Percentiles rank a stretch among this genome's conserved stretches.
Evolutionary conservation across 345 rosid species (phyloP).

Genomic region (Citrus medica): DNA sequence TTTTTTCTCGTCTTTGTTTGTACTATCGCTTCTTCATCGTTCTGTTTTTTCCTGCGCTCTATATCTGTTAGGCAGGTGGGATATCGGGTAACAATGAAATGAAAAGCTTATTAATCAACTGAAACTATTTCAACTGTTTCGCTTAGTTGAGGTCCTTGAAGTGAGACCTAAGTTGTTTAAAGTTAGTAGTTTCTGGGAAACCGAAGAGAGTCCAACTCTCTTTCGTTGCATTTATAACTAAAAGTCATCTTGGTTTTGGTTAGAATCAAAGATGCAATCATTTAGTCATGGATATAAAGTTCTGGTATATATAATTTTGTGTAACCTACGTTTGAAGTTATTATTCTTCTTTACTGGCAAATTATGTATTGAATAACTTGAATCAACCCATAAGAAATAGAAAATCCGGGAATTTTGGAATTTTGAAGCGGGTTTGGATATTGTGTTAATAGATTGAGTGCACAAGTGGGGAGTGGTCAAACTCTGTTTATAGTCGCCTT

Average conservation of each 20-base stretch:
- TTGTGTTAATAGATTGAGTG: neutral
- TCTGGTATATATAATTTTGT: neutral
- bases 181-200: neutral
- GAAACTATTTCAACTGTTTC: neutral
- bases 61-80: no score
- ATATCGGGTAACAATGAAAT: neutral
- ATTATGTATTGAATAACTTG: no score
- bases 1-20: neutral
- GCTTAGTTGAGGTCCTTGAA: neutral
- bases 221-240: neutral
- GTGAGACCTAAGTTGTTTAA: neutral
- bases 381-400: neutral
- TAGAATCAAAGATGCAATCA: neutral
- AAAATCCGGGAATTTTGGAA: neutral
- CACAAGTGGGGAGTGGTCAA: neutral
- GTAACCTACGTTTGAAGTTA: neutral
- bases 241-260: neutral
- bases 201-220: neutral
- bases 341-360: neutral
- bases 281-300: neutral
- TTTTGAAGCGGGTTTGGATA: neutral
- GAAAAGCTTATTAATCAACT: neutral
- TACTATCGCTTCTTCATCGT: neutral
- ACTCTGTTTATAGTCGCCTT: neutral
- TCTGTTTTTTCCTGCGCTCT: neutral